Conservation (phyloP, 176 grass and related monocot species). For the Puya raimondii region DNA sequence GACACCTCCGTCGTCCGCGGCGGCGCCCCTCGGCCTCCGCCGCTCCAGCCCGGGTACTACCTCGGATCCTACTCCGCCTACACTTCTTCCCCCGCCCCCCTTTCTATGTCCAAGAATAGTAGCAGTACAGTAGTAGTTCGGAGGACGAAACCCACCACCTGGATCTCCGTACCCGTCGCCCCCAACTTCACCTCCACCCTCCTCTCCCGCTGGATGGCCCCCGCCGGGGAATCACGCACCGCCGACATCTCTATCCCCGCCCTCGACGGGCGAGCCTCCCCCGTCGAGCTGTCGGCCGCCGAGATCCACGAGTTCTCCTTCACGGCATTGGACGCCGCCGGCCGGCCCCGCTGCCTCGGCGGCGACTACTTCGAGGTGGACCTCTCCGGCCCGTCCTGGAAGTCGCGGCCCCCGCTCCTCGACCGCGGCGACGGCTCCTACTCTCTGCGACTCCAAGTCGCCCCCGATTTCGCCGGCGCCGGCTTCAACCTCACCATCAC, state of each 20-base stretch:
- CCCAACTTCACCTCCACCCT: constrained; percentile 73
- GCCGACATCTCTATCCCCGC: constrained; percentile 43
- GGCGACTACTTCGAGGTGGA: constrained; percentile 97
- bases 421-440: constrained; percentile 89
- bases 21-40: constrained; percentile 8
- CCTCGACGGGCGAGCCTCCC: constrained; percentile 16
- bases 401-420: constrained; percentile 59
- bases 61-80: constrained; percentile 19
- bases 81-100: neutral
- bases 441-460: constrained; percentile 70
- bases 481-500: constrained; percentile 63
- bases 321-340: constrained; percentile 52
- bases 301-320: constrained; percentile 58
- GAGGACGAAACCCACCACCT: neutral
- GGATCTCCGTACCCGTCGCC: constrained; percentile 47
- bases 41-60: constrained; percentile 20
- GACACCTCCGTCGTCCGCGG: constrained; percentile 4
- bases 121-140: too few relatives aligned
- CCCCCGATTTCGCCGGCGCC: constrained; percentile 43
- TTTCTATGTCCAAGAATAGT: constrained; percentile 9
- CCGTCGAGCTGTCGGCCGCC: constrained; percentile 25
- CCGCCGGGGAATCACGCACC: constrained; percentile 55
- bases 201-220: constrained; percentile 54
- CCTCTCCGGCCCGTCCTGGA: constrained; percentile 62
- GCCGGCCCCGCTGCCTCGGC: constrained; percentile 51